These are phyloP conservation scores for Rhizomucor miehei DNA, from an alignment of 371 early-diverging fungal species.

Conservation along the genomic window DNA sequence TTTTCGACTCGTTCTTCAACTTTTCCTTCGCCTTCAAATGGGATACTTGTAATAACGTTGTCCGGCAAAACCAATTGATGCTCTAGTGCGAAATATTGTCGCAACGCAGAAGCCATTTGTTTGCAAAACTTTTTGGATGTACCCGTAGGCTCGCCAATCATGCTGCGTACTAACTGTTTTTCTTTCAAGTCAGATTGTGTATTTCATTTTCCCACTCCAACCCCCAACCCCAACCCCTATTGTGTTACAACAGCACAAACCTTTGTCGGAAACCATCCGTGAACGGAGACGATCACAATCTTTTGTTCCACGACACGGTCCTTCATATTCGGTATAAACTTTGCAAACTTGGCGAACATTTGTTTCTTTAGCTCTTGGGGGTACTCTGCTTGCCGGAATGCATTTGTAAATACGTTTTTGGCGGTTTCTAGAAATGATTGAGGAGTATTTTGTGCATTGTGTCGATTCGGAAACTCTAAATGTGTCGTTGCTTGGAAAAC, in stretches of 20 bases:
- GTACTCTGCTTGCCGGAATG: neutral
- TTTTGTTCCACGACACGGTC: conserved; percentile 2
- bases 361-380: conserved; percentile 4
- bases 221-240: too few relatives aligned
- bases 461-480: neutral
- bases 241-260: too few relatives aligned
- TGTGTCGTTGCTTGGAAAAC: neutral
- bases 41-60: conserved; percentile 68
- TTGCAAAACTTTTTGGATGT: conserved; percentile 86
- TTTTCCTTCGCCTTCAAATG: conserved; percentile 89
- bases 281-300: conserved; percentile 74
- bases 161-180: conserved; percentile 53
- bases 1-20: conserved; percentile 79
- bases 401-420: neutral
- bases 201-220: too few relatives aligned
- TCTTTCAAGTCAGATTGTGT: neutral
- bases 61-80: conserved; percentile 54
- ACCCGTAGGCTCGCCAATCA: conserved; percentile 92
- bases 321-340: neutral
- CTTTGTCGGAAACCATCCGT: conserved; percentile 87
- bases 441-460: neutral
- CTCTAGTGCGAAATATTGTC: conserved; percentile 47
- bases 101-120: conserved; percentile 72
- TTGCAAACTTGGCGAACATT: neutral
- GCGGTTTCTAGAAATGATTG: neutral